Percentiles rank a stretch among this genome's conserved stretches.
These are phyloP conservation scores for Myochromella boudieri DNA, from an alignment of 768 basidiomycete species.

Conservation along the genomic window DNA sequence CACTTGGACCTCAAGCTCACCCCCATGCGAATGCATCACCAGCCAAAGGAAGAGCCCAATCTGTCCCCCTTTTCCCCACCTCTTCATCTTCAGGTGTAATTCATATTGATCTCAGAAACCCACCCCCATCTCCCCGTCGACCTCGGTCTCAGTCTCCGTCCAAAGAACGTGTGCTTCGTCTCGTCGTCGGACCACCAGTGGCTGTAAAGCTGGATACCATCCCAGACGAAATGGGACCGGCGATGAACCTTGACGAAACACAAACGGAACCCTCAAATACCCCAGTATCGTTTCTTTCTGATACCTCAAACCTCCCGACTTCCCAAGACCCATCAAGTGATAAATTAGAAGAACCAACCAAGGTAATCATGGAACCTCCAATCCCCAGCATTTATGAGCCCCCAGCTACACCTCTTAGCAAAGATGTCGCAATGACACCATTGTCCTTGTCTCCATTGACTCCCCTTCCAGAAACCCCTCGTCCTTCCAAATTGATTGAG, in stretches of 20 bases:
- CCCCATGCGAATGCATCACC: slow-evolving; percentile 14
- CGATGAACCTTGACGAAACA: slow-evolving; percentile 25
- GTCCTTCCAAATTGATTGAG: slow-evolving; percentile 21
- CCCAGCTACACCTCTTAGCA: too few species aligned
- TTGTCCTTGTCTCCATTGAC: slow-evolving; percentile 46
- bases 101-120: slow-evolving; percentile 44
- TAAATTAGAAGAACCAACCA: not conserved
- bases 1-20: slow-evolving; percentile 17
- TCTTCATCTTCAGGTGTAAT: slow-evolving; percentile 22
- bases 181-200: slow-evolving; percentile 21
- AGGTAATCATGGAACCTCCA: too few species aligned
- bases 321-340: not conserved
- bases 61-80: slow-evolving; percentile 42
- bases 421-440: too few species aligned
- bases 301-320: not conserved
- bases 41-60: slow-evolving; percentile 39
- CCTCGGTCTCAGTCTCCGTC: slow-evolving; percentile 41
- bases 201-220: slow-evolving; percentile 16
- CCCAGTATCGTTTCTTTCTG: not conserved
- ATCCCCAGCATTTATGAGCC: slow-evolving; percentile 12
- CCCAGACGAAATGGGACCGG: slow-evolving; percentile 20
- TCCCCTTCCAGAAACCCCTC: slow-evolving; percentile 50
- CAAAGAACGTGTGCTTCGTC: slow-evolving; percentile 36
- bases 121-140: slow-evolving; percentile 39
- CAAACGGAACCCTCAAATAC: slow-evolving; percentile 10